Evolutionary conservation across 1,284 basidiomycete species (phyloP), one percentile per base, ranked within the genome.

Genomic region (Lentinus polychrous): DNA sequence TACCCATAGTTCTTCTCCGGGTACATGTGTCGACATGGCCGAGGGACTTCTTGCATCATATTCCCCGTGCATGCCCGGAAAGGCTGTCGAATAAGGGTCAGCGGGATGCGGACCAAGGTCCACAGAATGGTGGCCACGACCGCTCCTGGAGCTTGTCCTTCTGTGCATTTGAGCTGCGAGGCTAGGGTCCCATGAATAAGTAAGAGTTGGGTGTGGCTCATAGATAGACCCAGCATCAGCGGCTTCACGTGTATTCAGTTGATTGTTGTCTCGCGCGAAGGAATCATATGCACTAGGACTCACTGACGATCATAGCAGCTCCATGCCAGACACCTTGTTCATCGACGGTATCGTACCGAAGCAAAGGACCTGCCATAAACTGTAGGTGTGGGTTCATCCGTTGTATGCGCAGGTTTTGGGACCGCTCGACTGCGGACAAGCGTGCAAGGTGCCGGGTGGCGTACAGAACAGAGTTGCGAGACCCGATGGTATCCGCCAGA

Each of bases 271-370:
- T 17, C 39, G 18, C 18, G 39, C 20, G 22, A 3, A 23, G 20
- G 5, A 22, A 41, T 37, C 20, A 36, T 43, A 15, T 42, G n/a
- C 24, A 40, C 12, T 17, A 12, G 46, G 39, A 80, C 83, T 68
- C 53, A 86, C 87, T 89, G 52, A 93, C 88, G 46, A 94, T 76
- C 64, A 94, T 67, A n/a, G 81, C 89, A 8, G 86, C 88, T 17
- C 93, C 94, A 56, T 86, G 79, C 89, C 92, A 98, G 24, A 91
- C 67, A 12, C 81, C 81, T 37, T 79, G 66, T 49, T 80, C 71
- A 52, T 89, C 83, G 22, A 92, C 81, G 0, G 91, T 96, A 64
- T 98, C 94, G 65, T 95, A 98, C 52, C 86, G 81, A 54, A 99
- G 70, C 36, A 98, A 73, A 10, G 94, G 94, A 1, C 94, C 94